Conservation (phyloP, 345 rosid genomes). For the Salix arbutifolia region DNA sequence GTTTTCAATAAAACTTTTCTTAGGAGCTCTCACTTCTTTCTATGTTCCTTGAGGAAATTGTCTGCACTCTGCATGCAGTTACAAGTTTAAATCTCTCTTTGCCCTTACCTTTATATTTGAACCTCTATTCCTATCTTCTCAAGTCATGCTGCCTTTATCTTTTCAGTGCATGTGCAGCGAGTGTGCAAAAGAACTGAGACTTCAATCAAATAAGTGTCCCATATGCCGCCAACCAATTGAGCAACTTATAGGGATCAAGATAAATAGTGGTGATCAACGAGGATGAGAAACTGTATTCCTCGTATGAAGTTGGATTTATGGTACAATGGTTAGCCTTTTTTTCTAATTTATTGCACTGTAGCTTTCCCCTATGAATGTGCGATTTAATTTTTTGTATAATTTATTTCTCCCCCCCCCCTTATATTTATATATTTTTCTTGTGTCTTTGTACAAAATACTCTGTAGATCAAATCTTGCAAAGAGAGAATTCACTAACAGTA, state of each 20-base stretch:
- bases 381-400: not conserved
- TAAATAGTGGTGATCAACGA: constrained; percentile 42
- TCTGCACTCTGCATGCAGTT: not conserved
- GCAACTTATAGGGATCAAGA: constrained; percentile 76
- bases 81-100: not conserved
- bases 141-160: constrained; percentile 14
- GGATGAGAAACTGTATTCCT: constrained; percentile 32
- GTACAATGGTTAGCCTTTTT: constrained; percentile 15
- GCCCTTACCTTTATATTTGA: not conserved
- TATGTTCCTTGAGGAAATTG: not conserved
- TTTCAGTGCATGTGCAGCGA: constrained; percentile 76
- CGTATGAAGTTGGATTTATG: constrained; percentile 24
- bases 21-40: no score
- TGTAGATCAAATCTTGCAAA: constrained; percentile 1
- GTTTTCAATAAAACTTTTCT: not conserved
- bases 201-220: constrained; percentile 83
- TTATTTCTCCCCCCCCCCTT: not conserved
- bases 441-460: constrained; percentile 10
- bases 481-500: not conserved
- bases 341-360: not conserved
- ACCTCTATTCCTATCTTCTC: not conserved
- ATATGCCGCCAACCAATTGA: constrained; percentile 81
- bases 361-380: not conserved
- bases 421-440: not conserved
- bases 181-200: constrained; percentile 73